Base-by-base conservation (phyloP, 2,329 filamentous ascomycete genomes). In the Helicocarpus griseus region DNA sequence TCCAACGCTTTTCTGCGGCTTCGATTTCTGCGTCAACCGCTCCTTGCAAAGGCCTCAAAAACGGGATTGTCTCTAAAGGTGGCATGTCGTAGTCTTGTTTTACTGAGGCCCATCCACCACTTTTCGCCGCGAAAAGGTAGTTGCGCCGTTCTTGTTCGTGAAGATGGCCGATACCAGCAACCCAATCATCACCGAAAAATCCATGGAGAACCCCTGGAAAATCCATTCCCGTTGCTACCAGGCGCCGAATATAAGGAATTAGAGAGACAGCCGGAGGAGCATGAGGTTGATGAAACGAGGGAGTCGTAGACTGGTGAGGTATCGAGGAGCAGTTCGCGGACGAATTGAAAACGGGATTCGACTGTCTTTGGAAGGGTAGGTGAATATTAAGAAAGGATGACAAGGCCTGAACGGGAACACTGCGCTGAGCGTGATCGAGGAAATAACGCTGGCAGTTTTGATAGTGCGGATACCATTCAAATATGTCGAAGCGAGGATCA, bases 151-250 rank as follows among this genome's bases (percentile, higher is more conserved):
- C 93, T 57, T 86, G 84, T 66, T 96, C 88, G 64, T 95, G 87
- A 53, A 96, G 74, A 9, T 83, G 81, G 0, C 89, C 86, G 46
- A 97, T 78, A 1, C 93, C 93, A 19, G 79, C 74, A 31, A 74
- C 69, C 87, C 90, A 98, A 64, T 95, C 86, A 57, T 96, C 87
- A n/a, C 93, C 93, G 61, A 97, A 98, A 73, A 96, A 95, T 9
- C 89, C 89, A 64, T 95, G 88, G 54, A 98, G 74, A n/a, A 97
- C 84, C 0, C 83, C 83, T 0, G 86, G 83, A 38, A 83, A 83
- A 67, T 97, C 93, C 73, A 95, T 93, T 1, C 90, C 91, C 0
- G 91, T 97, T 14, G 88, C 88, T 44, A 97, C 83, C 2, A 97
- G 78, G 14, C 93, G 87, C 31, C 91, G 85, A 56, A 97, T 84